A percentile compares a stretch with the other conserved stretches of the same genome.
phyloP scores from a whole-genome alignment of 1,284 basidiomycete genomes.

The Sporisorium reilianum region DNA sequence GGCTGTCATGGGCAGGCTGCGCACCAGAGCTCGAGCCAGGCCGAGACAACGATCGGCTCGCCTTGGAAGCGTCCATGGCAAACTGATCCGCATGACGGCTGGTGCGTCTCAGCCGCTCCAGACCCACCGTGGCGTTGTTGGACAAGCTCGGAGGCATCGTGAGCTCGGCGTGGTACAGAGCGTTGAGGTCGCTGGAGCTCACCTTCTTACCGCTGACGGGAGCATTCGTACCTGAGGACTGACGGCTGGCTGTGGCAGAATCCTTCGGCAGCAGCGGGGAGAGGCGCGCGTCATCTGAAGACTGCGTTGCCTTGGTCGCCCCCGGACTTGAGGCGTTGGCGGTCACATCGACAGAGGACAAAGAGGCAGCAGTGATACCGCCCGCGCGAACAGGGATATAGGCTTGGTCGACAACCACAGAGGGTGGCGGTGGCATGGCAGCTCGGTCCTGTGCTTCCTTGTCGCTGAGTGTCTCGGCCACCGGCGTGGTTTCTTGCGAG shows the following conservation, averaged over 20 bases:
- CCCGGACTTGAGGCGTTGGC: neutral
- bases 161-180: conserved; percentile 33
- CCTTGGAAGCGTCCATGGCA: conserved; percentile 30
- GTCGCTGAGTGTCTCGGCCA: conserved; percentile 12
- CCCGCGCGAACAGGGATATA: conserved; percentile 46
- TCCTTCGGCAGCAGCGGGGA: conserved; percentile 8
- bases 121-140: conserved; percentile 35
- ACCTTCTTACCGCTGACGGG: conserved; percentile 15
- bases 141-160: conserved; percentile 39
- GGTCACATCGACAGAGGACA: conserved; percentile 15
- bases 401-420: conserved; percentile 36
- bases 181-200: conserved; percentile 41
- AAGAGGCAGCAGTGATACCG: conserved; percentile 30
- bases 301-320: neutral
- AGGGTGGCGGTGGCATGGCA: conserved; percentile 39
- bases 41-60: conserved; percentile 16
- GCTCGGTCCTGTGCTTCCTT: conserved; percentile 28
- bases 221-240: conserved; percentile 8
- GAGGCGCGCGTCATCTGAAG: conserved; percentile 5
- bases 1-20: conserved; percentile 10
- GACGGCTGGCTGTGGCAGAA: conserved; percentile 19
- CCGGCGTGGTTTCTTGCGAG: conserved; percentile 19
- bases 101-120: conserved; percentile 40
- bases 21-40: conserved; percentile 18
- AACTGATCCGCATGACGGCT: conserved; percentile 35